Evolutionary conservation across 2,329 filamentous ascomycete genomes (phyloP).

Genomic region (Monosporascus sp.): DNA sequence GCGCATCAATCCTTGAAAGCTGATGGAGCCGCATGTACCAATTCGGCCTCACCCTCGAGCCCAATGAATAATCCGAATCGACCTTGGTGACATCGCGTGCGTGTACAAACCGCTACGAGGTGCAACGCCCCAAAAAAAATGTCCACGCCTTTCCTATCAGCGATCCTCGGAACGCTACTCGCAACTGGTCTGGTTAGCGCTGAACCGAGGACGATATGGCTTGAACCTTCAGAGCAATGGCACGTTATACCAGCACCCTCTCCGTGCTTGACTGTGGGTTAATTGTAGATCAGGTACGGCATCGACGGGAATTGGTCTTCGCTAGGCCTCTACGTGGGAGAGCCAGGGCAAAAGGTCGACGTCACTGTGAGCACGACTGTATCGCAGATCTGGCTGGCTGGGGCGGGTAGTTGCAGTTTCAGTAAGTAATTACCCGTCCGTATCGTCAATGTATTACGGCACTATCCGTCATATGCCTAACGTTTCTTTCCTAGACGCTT

Average conservation of each 20-base stretch:
- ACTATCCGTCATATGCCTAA: slow-evolving; percentile 6
- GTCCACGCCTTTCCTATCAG: slow-evolving; percentile 19
- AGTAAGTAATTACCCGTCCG: slow-evolving; percentile 31
- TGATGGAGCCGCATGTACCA: slow-evolving; percentile 13
- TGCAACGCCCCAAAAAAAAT: slow-evolving; percentile 14
- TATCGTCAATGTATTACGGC: not conserved
- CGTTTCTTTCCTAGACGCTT: slow-evolving; percentile 30
- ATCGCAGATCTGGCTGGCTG: slow-evolving; percentile 67
- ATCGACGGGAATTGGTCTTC: slow-evolving; percentile 67
- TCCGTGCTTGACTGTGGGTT: slow-evolving; percentile 7
- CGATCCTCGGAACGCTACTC: slow-evolving; percentile 21
- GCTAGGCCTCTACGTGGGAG: slow-evolving; percentile 48
- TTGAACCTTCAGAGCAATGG: slow-evolving; percentile 27
- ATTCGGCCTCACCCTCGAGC: slow-evolving; percentile 12
- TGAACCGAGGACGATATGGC: slow-evolving; percentile 20
- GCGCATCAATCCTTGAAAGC: slow-evolving; percentile 5
- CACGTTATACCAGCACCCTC: slow-evolving; percentile 14
- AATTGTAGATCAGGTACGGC: slow-evolving; percentile 24
- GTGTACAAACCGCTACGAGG: slow-evolving; percentile 17
- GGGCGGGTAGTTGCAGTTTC: slow-evolving; percentile 48
- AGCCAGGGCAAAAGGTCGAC: slow-evolving; percentile 45
- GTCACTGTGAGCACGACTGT: slow-evolving; percentile 60
- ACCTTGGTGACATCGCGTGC: slow-evolving; percentile 23
- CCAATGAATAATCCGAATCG: slow-evolving; percentile 23
- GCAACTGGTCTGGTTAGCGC: slow-evolving; percentile 19